A percentile compares a stretch with the other conserved stretches of the same genome.
Evolutionary conservation across 441 rosid genomes (phyloP).

Genomic region (Omphalea diandra): DNA sequence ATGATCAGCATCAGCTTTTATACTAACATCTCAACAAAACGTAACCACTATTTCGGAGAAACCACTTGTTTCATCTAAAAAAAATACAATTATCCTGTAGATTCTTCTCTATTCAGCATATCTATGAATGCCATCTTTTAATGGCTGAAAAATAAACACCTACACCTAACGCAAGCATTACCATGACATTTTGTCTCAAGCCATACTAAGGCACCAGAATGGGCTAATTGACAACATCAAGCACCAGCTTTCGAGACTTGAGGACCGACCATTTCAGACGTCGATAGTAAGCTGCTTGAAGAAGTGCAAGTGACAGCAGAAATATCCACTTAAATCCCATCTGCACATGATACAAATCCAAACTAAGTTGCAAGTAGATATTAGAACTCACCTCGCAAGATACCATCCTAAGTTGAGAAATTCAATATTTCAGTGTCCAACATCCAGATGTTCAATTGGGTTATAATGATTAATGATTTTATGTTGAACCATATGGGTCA

Average conservation of each 20-base stretch:
- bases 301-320: conserved; percentile 77
- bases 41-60: not conserved
- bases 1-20: no score
- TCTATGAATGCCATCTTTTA: not conserved
- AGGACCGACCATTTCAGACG: conserved; percentile 86
- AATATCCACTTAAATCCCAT: conserved; percentile 99
- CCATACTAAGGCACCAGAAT: not conserved
- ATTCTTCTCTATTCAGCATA: not conserved
- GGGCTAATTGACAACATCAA: conserved; percentile 79
- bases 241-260: conserved; percentile 80
- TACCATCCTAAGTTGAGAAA: not conserved
- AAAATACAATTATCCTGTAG: not conserved
- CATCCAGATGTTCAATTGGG: not conserved
- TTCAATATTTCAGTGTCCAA: not conserved
- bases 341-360: conserved; percentile 33
- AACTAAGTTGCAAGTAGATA: not conserved
- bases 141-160: not conserved
- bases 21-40: no score
- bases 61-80: not conserved
- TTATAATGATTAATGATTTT: not conserved
- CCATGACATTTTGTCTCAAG: not conserved
- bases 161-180: not conserved
- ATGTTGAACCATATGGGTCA: not conserved
- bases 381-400: not conserved
- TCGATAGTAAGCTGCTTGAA: conserved; percentile 86